A percentile compares a stretch with the other conserved stretches of the same genome.
These are phyloP conservation scores for Microstegium vimineum DNA, from an alignment of 176 grass and related monocot species.

Conservation along the genomic window DNA sequence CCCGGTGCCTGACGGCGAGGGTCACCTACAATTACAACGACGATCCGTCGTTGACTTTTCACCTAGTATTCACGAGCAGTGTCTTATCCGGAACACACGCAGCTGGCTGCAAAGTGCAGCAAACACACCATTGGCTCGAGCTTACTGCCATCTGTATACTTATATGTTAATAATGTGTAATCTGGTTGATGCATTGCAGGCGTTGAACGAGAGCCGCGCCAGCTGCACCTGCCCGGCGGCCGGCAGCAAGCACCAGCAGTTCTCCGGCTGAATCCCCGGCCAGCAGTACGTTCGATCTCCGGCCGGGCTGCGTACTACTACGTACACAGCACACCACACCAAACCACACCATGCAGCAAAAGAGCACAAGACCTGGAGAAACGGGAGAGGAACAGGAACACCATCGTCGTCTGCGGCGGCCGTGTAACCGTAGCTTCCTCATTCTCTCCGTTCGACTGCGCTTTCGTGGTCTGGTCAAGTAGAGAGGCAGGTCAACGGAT, in stretches of 20 bases:
- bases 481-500: neutral
- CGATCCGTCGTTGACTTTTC: neutral
- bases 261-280: constrained; percentile 17
- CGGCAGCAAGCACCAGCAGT: constrained; percentile 72
- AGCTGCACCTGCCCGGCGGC: constrained; percentile 78
- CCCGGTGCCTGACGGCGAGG: constrained; percentile 26
- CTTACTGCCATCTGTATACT: no score
- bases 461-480: neutral
- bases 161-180: no score
- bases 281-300: neutral
- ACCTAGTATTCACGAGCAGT: neutral
- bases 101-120: constrained; percentile 4
- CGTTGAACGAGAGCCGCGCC: constrained; percentile 55
- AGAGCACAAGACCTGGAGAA: neutral
- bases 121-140: no score
- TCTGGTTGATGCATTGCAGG: constrained; percentile 34
- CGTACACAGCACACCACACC: no score
- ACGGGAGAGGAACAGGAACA: neutral
- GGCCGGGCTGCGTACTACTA: neutral
- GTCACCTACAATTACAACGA: neutral
- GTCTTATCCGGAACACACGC: neutral
- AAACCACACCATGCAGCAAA: neutral
- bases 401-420: constrained; percentile 15
- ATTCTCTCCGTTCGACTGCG: neutral
- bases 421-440: no score